Conservation (phyloP, 257 asterid genomes). For the Nicotiana tabacum region DNA sequence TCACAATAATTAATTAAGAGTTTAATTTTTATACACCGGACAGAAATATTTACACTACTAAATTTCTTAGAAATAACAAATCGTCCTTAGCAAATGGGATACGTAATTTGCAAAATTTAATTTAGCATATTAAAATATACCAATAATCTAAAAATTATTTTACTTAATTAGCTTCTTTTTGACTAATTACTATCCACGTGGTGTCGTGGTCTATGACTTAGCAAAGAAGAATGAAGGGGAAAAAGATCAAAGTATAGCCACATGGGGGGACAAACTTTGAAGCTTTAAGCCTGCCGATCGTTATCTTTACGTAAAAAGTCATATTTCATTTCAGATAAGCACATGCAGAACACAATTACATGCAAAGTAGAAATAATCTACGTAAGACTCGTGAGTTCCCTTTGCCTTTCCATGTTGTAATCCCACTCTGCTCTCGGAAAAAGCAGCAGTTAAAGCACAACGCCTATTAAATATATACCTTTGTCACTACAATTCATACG, state of each 20-base stretch:
- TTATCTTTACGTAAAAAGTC: neutral
- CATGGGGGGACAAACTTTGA: slow-evolving; percentile 16
- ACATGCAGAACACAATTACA: neutral
- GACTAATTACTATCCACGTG: neutral
- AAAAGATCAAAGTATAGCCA: slow-evolving; percentile 4
- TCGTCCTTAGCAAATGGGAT: too few relatives aligned
- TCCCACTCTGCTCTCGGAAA: slow-evolving; percentile 11
- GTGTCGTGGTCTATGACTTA: neutral
- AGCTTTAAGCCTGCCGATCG: neutral
- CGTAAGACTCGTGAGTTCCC: neutral
- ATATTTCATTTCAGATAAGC: slow-evolving; percentile 2
- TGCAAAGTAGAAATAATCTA: neutral
- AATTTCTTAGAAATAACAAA: too few relatives aligned
- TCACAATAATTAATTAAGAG: neutral
- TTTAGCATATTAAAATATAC: neutral
- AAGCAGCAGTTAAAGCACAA: neutral
- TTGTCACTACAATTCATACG: neutral
- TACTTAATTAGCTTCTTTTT: neutral
- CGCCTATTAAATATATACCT: neutral
- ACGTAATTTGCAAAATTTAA: too few relatives aligned
- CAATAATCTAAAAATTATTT: neutral
- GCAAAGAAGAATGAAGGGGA: neutral
- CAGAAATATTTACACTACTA: neutral
- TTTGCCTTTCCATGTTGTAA: slow-evolving; percentile 23
- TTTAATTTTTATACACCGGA: neutral